Evolutionary conservation across 2,329 filamentous ascomycete genomes (phyloP), one percentile per base, ranked within the genome.

Genomic region (Massarina eburnea): DNA sequence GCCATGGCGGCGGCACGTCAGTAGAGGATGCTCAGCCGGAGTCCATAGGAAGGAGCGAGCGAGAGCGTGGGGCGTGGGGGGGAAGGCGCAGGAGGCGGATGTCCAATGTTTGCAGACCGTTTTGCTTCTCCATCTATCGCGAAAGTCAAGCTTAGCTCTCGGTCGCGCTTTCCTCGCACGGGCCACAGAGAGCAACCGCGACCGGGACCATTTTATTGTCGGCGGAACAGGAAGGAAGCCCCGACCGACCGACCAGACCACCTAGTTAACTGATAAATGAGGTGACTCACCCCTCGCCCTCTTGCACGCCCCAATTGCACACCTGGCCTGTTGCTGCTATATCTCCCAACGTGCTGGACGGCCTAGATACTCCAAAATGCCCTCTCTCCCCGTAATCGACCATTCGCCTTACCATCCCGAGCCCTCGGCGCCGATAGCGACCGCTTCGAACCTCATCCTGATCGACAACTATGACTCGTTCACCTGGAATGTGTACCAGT

Each of bases 401-500:
- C 85, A 96, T 72, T 96, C 92, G 49, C 91, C 91, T 62, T 85
- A 87, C 67, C 85, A 96, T 71, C 88, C 89, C 48, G 81, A 86
- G 53, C 85, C 87, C 41, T 85, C 85, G 22, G 77, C 84, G 41
- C 84, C 85, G 27, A 78, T 96, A 42, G 71, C 86, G 19, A 91
- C 85, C 40, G 94, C 94, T 20, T 88, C 87, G 46, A 97, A 97
- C 72, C 80, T 99, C 47, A 82, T 99, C 52, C 80, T 99, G 54
- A 96, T 99, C 63, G 94, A 99, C 78, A 99, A 99, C 74, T 99
- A 97, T 73, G 94, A 99, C 73, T 97, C 94, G 3, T 99, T 99
- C 71, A 96, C 92, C 48, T 99, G 91, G 90, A 99, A 99, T 67
- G 90, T 99, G 48, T 99, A 97, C 71, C 95, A 99, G 72, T 99